These are phyloP conservation scores for Corinectria fuckeliana DNA, from an alignment of 2,329 filamentous ascomycete species.

Conservation along the genomic window DNA sequence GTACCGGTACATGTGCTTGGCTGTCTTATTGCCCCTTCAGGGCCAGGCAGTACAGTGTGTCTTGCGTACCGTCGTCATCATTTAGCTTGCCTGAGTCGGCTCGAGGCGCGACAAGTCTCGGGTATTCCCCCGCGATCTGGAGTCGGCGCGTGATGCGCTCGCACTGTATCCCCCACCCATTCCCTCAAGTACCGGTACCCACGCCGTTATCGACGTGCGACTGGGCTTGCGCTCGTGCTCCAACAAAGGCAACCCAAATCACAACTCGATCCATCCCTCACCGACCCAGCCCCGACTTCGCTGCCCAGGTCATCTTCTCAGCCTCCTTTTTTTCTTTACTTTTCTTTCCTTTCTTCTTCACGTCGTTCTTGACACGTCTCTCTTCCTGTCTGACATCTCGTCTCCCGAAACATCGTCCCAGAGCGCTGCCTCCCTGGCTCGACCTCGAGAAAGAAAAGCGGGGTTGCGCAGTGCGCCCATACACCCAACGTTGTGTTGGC, in stretches of 20 bases:
- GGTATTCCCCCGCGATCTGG: not conserved
- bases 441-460: slow-evolving; percentile 28
- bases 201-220: slow-evolving; percentile 27
- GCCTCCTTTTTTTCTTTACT: slow-evolving; percentile 27
- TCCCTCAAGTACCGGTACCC: slow-evolving; percentile 28
- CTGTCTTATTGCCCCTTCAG: slow-evolving; percentile 21
- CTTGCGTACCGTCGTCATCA: slow-evolving; percentile 27
- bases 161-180: slow-evolving; percentile 29
- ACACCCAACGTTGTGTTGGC: slow-evolving; percentile 20
- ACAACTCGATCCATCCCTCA: slow-evolving; percentile 27
- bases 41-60: slow-evolving; percentile 30
- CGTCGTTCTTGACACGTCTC: slow-evolving; percentile 8
- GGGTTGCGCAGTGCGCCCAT: slow-evolving; percentile 26
- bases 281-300: slow-evolving; percentile 36
- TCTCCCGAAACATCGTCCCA: slow-evolving; percentile 18
- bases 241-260: slow-evolving; percentile 29
- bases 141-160: slow-evolving; percentile 15
- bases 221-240: slow-evolving; percentile 35
- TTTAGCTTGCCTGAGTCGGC: slow-evolving; percentile 9
- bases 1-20: slow-evolving; percentile 24
- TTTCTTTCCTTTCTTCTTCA: slow-evolving; percentile 17
- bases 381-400: not conserved
- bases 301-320: slow-evolving; percentile 20
- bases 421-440: slow-evolving; percentile 13
- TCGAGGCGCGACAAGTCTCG: slow-evolving; percentile 1